These are phyloP conservation scores for Boletellus ananas DNA, from an alignment of 768 basidiomycete genomes.

Conservation along the genomic window DNA sequence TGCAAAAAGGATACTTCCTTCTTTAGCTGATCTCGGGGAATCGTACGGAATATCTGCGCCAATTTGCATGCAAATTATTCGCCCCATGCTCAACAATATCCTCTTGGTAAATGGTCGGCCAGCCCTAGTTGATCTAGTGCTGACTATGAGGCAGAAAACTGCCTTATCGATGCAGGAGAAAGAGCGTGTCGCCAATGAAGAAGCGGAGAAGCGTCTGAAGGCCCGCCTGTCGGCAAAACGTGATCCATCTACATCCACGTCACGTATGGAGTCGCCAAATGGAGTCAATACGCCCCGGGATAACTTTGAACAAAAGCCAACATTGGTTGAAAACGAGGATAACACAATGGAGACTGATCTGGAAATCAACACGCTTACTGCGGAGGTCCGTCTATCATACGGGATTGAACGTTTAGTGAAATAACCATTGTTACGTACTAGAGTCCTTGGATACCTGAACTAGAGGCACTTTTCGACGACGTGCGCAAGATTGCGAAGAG, in stretches of 20 bases:
- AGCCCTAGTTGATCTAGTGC: constrained; percentile 1
- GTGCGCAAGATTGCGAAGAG: constrained; percentile 68
- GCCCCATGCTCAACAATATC: constrained; percentile 69
- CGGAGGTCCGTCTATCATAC: constrained; percentile 18
- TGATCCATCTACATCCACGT: constrained; percentile 52
- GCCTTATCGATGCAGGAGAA: constrained; percentile 66
- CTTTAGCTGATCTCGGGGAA: constrained; percentile 66
- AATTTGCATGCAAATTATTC: constrained; percentile 91
- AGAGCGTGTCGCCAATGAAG: constrained; percentile 65
- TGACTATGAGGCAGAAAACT: constrained; percentile 40
- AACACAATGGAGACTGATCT: constrained; percentile 52
- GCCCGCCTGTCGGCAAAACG: constrained; percentile 71
- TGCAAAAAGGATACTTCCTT: constrained; percentile 67
- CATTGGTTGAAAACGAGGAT: constrained; percentile 38
- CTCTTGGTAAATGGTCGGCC: constrained; percentile 47
- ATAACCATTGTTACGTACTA: constrained; percentile 23
- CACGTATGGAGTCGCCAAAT: constrained; percentile 65
- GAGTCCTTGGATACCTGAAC: constrained; percentile 79
- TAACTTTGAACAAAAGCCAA: constrained; percentile 19
- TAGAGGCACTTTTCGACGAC: constrained; percentile 71
- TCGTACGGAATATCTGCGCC: constrained; percentile 79
- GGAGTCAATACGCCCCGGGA: constrained; percentile 30
- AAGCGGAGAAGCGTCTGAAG: constrained; percentile 77
- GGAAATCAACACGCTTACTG: constrained; percentile 22
- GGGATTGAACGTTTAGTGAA: background rate